Evolutionary conservation across 208 protist genomes (phyloP), one percentile per base, ranked within the genome.

Genomic region (Trypanosoma avium): DNA sequence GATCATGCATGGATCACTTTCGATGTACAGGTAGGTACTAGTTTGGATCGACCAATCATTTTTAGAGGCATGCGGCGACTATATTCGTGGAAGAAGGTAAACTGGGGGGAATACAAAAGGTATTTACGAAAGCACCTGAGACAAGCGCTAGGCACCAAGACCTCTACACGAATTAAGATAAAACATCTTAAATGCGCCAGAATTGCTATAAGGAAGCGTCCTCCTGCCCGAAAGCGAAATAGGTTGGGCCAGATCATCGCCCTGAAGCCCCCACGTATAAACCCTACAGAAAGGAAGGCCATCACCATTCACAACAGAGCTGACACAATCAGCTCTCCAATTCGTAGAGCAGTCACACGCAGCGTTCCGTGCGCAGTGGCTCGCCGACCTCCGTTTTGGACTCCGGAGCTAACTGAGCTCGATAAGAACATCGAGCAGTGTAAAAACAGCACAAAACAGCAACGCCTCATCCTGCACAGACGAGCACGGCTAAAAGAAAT

Each of bases 1-100:
- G 62, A 68, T 36, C 62, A 68, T 30, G 33, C 38, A 7, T 36
- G 1, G 30, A 68, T 60, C 48, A 58, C 33, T 10, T 68, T 42
- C 38, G 52, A 58, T 35, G 52, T 52, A 10, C 19, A 40, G 10
- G 35, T 50, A 24, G 49, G 36, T 45, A 22, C n/a, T 38, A 35
- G 32, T n/a, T 24, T 27, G 47, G 50, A 58, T 2, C 26, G 38
- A 45, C n/a, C 33, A 26, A 19, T 40, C 27, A 9, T 4, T 6
- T 45, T 15, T 36, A 12, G n/a, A 54, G 36, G n/a, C 24, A n/a
- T 26, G 1, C 36, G 13, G 2, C 38, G 8, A 10, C 1, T 52
- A 4, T 58, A 68, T 29, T 3, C 52, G 22, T 60, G 62, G 62
- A 58, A 60, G 26, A 68, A 68, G 24, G 62, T 52, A 29, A 58